Evolutionary conservation across 2,329 filamentous ascomycete genomes (phyloP), one percentile per base, ranked within the genome.

Genomic region (Calycina herbarum): DNA sequence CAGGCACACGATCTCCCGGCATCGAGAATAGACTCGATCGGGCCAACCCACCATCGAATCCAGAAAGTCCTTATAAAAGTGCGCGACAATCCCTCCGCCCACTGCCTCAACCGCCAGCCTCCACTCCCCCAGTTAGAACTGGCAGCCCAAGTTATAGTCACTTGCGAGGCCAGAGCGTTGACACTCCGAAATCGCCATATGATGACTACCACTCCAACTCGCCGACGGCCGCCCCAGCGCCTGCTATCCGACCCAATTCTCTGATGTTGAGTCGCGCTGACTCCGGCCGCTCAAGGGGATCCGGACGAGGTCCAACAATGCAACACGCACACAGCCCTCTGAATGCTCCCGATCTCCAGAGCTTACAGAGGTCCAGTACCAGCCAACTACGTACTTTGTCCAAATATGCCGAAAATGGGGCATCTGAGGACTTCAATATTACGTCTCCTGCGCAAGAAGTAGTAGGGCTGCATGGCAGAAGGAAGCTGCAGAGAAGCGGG

Each of bases 381-480:
- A 89, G 90, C 65, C 92, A 99, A 77, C 84, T 99, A 27, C 89
- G 94, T 56, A 94, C 93, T 0, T 82, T 98, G 45, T 97, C 94
- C 6, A 90, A 89, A 72, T 86, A 96, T 70, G 92, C 93, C 1
- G 86, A 94, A 73, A 87, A 88, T 57, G 89, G 86, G 2, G 87
- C 89, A 10, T 86, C 87, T 0, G 91, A 94, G 40, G 93, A 96
- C 54, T 94, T 98, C 72, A 85, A 88, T 57, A 90, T 97, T 64
- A 89, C 87, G 59, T 88, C 88, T 0, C 85, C 90, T 0, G 88
- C 89, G 17, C 91, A 96, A 74, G 93, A 97, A 76, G 95, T 99
- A 1, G 88, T 90, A 24, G 95, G 95, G 45, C 81, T 99, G 54
- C 89, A 93, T 69, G 94, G 95, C 24, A 87, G 96, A 61, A 86